Percentiles rank a stretch among this genome's conserved stretches.
Conservation (phyloP, 352 stramenopile species). For the Plasmopara halstedii region DNA sequence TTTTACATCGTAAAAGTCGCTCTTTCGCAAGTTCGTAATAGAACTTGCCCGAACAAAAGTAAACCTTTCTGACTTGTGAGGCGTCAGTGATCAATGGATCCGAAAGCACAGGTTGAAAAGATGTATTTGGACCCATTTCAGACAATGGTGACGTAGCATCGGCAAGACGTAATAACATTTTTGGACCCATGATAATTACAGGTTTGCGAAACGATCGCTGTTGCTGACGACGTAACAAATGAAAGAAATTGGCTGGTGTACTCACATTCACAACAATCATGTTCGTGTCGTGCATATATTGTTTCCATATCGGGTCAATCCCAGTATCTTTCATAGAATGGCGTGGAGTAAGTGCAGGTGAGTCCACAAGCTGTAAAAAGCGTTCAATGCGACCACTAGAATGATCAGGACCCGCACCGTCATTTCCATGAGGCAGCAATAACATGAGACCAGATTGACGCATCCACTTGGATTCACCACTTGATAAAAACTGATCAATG, state of each 20-base stretch:
- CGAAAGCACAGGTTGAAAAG: conserved; percentile 60
- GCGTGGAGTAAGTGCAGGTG: conserved; percentile 38
- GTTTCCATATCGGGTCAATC: conserved; percentile 32
- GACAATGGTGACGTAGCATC: conserved; percentile 60
- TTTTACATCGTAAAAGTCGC: conserved; percentile 34
- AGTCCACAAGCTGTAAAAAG: conserved; percentile 83
- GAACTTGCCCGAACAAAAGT: conserved; percentile 81
- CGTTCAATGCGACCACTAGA: conserved; percentile 76
- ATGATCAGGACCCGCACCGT: conserved; percentile 83
- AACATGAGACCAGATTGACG: conserved; percentile 78
- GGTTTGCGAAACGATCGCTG: conserved; percentile 68
- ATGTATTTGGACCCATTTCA: conserved; percentile 47
- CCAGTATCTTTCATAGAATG: conserved; percentile 24
- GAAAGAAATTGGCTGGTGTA: conserved; percentile 95
- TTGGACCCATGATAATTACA: conserved; percentile 67
- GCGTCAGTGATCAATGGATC: conserved; percentile 41
- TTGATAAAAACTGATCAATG: conserved; percentile 85
- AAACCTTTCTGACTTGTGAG: conserved; percentile 53
- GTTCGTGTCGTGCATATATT: conserved; percentile 72
- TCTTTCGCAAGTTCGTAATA: conserved; percentile 81
- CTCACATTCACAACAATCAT: conserved; percentile 80
- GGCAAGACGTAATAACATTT: conserved; percentile 62
- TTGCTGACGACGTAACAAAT: conserved; percentile 90
- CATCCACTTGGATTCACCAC: conserved; percentile 87
- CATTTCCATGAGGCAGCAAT: conserved; percentile 83